Evolutionary conservation across 129 eudicot species (phyloP).

Genomic region (Solidago caesia): DNA sequence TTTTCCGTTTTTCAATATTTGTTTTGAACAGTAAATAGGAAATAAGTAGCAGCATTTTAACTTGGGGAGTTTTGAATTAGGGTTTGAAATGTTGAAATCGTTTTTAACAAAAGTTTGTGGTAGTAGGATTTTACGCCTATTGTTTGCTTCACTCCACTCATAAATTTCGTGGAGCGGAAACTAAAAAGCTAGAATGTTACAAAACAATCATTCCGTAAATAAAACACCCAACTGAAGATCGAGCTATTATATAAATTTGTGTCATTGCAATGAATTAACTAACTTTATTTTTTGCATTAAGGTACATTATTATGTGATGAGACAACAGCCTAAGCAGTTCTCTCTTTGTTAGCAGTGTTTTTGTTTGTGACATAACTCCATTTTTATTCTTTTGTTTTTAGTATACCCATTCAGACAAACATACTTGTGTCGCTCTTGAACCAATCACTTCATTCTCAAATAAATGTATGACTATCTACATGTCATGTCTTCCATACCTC

Average conservation of each 20-base stretch:
- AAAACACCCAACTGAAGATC: neutral
- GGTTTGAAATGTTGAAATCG: slow-evolving; percentile 15
- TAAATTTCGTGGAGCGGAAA: neutral
- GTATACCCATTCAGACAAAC: neutral
- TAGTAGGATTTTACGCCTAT: neutral
- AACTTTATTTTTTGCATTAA: neutral
- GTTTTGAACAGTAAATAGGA: slow-evolving; percentile 24
- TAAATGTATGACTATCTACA: too few relatives aligned
- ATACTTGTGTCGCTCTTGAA: too few relatives aligned
- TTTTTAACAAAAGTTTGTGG: neutral
- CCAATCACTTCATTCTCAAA: too few relatives aligned
- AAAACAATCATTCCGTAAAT: neutral
- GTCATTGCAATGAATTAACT: neutral
- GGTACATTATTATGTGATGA: neutral
- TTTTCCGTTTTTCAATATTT: slow-evolving; percentile 1
- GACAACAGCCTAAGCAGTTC: neutral
- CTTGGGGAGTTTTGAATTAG: slow-evolving; percentile 25
- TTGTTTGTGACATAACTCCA: neutral
- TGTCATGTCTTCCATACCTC: too few relatives aligned
- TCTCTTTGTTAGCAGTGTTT: neutral
- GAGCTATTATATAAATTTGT: neutral
- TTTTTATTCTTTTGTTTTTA: neutral
- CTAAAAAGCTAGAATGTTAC: neutral
- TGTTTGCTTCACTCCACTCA: neutral
- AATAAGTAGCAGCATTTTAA: slow-evolving; percentile 28